phyloP scores from a whole-genome alignment of 2,329 filamentous ascomycete genomes.

The Colletotrichum chlorophyti region DNA sequence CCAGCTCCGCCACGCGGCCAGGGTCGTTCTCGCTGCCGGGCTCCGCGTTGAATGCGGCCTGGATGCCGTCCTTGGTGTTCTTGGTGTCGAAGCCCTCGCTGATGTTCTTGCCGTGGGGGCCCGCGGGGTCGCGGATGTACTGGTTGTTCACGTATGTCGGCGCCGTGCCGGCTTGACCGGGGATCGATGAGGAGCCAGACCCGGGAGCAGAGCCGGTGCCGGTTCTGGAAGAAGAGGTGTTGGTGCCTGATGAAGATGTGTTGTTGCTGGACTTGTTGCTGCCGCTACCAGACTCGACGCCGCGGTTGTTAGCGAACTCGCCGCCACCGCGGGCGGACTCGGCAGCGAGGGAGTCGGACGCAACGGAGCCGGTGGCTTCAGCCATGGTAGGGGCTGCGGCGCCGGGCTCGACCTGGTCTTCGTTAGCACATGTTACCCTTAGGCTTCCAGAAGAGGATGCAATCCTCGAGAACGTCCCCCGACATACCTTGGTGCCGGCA shows the following conservation, averaged over 20 bases:
- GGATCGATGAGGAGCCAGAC: conserved; percentile 15
- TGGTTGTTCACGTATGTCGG: conserved; percentile 47
- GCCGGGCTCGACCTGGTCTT: conserved; percentile 52
- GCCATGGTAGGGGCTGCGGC: conserved; percentile 55
- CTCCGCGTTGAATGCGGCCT: conserved; percentile 48
- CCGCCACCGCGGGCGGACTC: conserved; percentile 70
- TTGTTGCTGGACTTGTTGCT: too few species aligned
- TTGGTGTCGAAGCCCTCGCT: conserved; percentile 42
- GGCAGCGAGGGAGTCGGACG: conserved; percentile 76
- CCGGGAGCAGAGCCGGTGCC: conserved; percentile 7
- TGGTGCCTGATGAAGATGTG: conserved; percentile 48
- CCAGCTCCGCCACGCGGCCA: conserved; percentile 49
- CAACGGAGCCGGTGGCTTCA: conserved; percentile 70
- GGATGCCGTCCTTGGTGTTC: conserved; percentile 42
- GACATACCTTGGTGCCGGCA: conserved; percentile 23
- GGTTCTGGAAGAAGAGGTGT: background rate
- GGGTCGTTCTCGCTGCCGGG: conserved; percentile 57
- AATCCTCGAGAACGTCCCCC: background rate
- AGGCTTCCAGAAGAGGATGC: background rate
- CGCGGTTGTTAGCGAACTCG: conserved; percentile 65
- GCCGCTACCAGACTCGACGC: conserved; percentile 56
- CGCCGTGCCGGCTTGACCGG: conserved; percentile 36
- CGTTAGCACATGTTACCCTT: conserved; percentile 18
- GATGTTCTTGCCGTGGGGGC: conserved; percentile 52
- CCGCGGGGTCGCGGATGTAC: conserved; percentile 36